phyloP scores from a whole-genome alignment of 495 filamentous ascomycete species.

The Penicillium subrubescens region DNA sequence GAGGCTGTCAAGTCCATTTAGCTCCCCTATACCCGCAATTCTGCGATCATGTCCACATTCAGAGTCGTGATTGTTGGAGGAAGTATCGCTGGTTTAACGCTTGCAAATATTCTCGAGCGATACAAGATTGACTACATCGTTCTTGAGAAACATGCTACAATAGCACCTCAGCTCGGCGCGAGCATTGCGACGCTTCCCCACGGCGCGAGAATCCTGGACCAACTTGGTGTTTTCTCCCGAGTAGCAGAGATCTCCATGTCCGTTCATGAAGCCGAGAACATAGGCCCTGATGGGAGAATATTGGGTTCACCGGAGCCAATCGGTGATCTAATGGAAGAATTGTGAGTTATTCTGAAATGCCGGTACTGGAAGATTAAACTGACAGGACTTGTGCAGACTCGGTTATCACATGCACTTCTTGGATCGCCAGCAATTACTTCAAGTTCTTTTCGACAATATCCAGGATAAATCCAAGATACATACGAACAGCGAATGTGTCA shows the following conservation, averaged over 20 bases:
- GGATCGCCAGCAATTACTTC: not conserved
- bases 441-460: not conserved
- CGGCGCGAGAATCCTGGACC: not conserved
- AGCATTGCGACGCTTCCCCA: not conserved
- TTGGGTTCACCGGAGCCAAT: not conserved
- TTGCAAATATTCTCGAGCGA: slow-evolving; percentile 46
- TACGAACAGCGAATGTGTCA: not conserved
- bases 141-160: slow-evolving; percentile 39
- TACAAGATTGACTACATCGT: slow-evolving; percentile 52
- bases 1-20: not conserved
- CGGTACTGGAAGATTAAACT: not conserved
- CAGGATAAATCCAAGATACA: not conserved
- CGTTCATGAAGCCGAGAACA: not conserved
- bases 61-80: slow-evolving; percentile 58
- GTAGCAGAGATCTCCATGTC: not conserved
- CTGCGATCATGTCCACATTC: not conserved
- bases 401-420: not conserved
- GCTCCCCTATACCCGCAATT: not conserved
- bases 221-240: not conserved
- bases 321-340: not conserved
- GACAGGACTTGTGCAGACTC: not conserved
- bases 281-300: not conserved
- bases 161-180: not conserved
- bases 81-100: slow-evolving; percentile 49
- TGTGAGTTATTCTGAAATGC: not conserved